Percentiles rank a stretch among this genome's conserved stretches.
Conservation (phyloP, 352 stramenopile species). For the Pythium oligandrum region DNA sequence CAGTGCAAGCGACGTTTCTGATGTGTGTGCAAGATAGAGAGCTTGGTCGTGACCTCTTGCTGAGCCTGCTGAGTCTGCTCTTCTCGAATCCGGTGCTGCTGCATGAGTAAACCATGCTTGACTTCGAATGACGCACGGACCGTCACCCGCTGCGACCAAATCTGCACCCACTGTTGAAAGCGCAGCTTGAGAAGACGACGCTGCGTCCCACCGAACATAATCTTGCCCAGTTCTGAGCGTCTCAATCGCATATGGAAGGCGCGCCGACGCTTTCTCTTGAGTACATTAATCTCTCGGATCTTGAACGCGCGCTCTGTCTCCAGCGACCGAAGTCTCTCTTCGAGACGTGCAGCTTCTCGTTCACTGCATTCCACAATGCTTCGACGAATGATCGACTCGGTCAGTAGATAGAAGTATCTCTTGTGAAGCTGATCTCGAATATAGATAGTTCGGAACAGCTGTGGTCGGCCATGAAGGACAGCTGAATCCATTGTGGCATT, state of each 20-base stretch:
- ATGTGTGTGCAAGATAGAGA: constrained; percentile 55
- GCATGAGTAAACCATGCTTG: constrained; percentile 56
- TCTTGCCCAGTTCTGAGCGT: constrained; percentile 39
- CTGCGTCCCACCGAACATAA: constrained; percentile 45
- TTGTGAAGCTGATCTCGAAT: constrained; percentile 46
- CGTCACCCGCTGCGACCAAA: constrained; percentile 49
- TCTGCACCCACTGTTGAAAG: constrained; percentile 57
- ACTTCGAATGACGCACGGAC: constrained; percentile 61
- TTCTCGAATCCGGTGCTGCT: constrained; percentile 37
- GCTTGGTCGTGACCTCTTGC: constrained; percentile 21
- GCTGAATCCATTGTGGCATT: constrained; percentile 66
- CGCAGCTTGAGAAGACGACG: constrained; percentile 30
- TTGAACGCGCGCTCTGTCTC: constrained; percentile 42
- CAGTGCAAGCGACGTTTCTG: constrained; percentile 52
- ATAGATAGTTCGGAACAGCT: constrained; percentile 62
- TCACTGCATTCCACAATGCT: constrained; percentile 43
- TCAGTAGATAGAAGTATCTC: constrained; percentile 55
- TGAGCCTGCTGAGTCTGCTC: constrained; percentile 8
- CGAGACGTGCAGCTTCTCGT: constrained; percentile 32
- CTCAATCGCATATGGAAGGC: constrained; percentile 37
- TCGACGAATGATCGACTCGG: constrained; percentile 44
- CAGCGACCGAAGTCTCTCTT: constrained; percentile 27
- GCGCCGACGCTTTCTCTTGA: constrained; percentile 48
- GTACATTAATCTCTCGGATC: constrained; percentile 36
- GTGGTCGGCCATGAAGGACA: constrained; percentile 56